These are phyloP conservation scores for Dryadomyces quercivorus DNA, from an alignment of 2,329 filamentous ascomycete species.

Conservation along the genomic window DNA sequence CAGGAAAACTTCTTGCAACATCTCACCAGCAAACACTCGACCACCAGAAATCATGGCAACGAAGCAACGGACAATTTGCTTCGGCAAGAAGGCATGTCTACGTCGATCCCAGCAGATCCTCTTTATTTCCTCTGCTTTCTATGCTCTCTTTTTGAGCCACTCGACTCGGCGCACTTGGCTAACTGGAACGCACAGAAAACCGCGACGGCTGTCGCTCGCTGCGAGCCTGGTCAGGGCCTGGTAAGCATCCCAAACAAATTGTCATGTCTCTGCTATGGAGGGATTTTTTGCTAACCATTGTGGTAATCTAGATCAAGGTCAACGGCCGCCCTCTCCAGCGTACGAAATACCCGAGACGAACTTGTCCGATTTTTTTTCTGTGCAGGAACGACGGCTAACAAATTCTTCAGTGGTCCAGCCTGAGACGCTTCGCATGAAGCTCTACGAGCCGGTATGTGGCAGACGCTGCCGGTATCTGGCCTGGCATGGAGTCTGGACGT, in stretches of 20 bases:
- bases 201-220: slow-evolving; percentile 81
- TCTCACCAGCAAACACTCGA: slow-evolving; percentile 6
- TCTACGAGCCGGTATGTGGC: slow-evolving; percentile 77
- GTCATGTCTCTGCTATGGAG: too few species aligned
- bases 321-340: slow-evolving; percentile 77
- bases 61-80: slow-evolving; percentile 84
- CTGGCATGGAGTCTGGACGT: not conserved
- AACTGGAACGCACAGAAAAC: slow-evolving; percentile 43
- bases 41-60: slow-evolving; percentile 54
- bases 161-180: not conserved
- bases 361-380: not conserved
- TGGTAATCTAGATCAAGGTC: slow-evolving; percentile 57
- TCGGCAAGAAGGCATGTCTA: slow-evolving; percentile 70
- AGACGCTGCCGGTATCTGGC: slow-evolving; percentile 16
- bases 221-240: slow-evolving; percentile 61
- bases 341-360: slow-evolving; percentile 4
- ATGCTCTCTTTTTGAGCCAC: too few species aligned
- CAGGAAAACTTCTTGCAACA: slow-evolving; percentile 1
- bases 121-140: not conserved
- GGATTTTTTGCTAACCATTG: not conserved
- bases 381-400: slow-evolving; percentile 1
- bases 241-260: slow-evolving; percentile 16
- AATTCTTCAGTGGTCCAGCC: slow-evolving; percentile 12
- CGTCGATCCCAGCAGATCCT: not conserved
- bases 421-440: slow-evolving; percentile 32